A percentile compares a stretch with the other conserved stretches of the same genome.
phyloP scores from a whole-genome alignment of 768 basidiomycete genomes.

The Xerocomellus amylosporus region DNA sequence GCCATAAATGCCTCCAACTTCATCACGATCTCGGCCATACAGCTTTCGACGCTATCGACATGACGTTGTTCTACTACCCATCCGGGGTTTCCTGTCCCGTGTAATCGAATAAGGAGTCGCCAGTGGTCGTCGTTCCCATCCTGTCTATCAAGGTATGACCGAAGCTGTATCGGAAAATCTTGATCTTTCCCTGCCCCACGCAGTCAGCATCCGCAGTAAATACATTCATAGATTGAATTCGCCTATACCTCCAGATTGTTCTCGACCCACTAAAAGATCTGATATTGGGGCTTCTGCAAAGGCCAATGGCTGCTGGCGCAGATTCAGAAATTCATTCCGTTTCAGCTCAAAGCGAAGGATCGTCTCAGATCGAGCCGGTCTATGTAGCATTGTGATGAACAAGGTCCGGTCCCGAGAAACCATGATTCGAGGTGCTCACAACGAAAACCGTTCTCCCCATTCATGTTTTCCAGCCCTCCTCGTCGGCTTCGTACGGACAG shows the following conservation, averaged over 20 bases:
- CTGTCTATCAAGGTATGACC: slow-evolving; percentile 3
- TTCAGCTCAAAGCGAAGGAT: slow-evolving; percentile 27
- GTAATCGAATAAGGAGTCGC: slow-evolving; percentile 24
- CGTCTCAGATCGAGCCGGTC: slow-evolving; percentile 15
- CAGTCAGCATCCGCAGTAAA: background rate
- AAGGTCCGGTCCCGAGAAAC: background rate
- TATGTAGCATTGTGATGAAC: background rate
- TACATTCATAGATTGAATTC: background rate
- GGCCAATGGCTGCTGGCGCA: slow-evolving; percentile 17
- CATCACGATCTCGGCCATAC: slow-evolving; percentile 20
- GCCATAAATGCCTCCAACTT: slow-evolving; percentile 28
- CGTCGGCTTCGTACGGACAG: slow-evolving; percentile 13
- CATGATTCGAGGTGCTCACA: slow-evolving; percentile 12
- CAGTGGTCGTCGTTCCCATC: background rate
- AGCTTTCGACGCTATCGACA: slow-evolving; percentile 8
- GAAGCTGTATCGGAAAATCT: slow-evolving; percentile 18
- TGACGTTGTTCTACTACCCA: slow-evolving; percentile 1
- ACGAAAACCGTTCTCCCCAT: slow-evolving; percentile 21
- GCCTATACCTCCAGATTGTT: slow-evolving; percentile 8
- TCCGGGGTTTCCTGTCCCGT: slow-evolving; percentile 1
- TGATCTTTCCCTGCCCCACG: slow-evolving; percentile 10
- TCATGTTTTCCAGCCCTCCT: slow-evolving; percentile 18
- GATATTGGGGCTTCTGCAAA: slow-evolving; percentile 12
- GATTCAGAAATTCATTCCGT: slow-evolving; percentile 9
- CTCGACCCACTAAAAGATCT: slow-evolving; percentile 15